phyloP scores from a whole-genome alignment of 192 early-diverging fungal species.

The Umbelopsis ramanniana region DNA sequence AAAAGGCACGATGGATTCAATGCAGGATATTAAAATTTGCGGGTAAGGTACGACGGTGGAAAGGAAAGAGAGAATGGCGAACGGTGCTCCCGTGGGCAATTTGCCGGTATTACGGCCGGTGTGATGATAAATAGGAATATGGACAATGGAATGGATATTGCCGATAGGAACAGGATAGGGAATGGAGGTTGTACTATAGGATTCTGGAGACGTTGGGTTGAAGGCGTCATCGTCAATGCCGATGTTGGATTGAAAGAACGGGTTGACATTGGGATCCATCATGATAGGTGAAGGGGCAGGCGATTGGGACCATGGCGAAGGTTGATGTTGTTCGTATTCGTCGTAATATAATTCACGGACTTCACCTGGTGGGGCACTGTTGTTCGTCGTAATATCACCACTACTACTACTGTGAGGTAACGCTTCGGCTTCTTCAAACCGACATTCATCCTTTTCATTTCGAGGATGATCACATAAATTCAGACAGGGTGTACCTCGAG shows the following conservation, averaged over 20 bases:
- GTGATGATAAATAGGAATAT: conserved; percentile 55
- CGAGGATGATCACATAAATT: neutral
- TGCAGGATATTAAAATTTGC: conserved; percentile 39
- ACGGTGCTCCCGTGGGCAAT: conserved; percentile 30
- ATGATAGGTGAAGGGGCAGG: conserved; percentile 56
- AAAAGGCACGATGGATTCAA: conserved; percentile 49
- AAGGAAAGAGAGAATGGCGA: conserved; percentile 59
- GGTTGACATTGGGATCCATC: conserved; percentile 59
- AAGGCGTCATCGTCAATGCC: conserved; percentile 61
- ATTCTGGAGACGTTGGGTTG: conserved; percentile 51
- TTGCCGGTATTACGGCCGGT: conserved; percentile 31
- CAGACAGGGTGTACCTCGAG: neutral
- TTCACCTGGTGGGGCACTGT: neutral
- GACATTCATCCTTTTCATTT: neutral
- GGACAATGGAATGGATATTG: conserved; percentile 55
- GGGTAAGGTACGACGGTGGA: conserved; percentile 59
- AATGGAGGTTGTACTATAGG: conserved; percentile 24
- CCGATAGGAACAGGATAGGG: conserved; percentile 37
- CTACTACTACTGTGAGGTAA: conserved; percentile 4
- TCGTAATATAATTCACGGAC: conserved; percentile 39
- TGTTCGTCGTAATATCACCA: neutral
- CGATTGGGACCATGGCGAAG: conserved; percentile 61
- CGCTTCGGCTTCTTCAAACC: neutral
- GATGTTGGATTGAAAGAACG: conserved; percentile 54
- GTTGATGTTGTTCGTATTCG: conserved; percentile 60